phyloP scores from a whole-genome alignment of 2,329 filamentous ascomycete species.

The Clonostachys sp. region DNA sequence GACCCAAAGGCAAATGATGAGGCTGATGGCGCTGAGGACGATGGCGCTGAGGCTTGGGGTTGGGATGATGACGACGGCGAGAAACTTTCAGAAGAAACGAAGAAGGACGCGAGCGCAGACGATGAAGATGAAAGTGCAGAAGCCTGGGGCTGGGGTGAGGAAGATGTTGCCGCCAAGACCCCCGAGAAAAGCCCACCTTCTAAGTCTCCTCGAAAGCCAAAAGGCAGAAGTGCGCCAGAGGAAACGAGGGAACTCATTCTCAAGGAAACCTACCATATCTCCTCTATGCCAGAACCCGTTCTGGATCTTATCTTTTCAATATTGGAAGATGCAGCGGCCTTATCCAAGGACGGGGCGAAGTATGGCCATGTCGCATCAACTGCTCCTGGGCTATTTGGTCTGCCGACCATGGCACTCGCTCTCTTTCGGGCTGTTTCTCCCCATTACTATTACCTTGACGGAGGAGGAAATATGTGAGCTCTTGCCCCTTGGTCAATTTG shows the following conservation, averaged over 20 bases:
- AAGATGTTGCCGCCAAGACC: slow-evolving; percentile 38
- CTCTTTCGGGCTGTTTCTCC: slow-evolving; percentile 75
- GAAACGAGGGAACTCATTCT: slow-evolving; percentile 65
- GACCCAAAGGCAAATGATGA: slow-evolving; percentile 10
- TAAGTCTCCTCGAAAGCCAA: slow-evolving; percentile 2
- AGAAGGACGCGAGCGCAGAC: slow-evolving; percentile 11
- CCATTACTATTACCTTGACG: slow-evolving; percentile 63
- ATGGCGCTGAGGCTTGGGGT: slow-evolving; percentile 69
- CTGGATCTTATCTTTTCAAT: slow-evolving; percentile 59
- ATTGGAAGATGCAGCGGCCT: slow-evolving; percentile 54
- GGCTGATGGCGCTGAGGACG: slow-evolving; percentile 23
- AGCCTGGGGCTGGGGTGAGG: slow-evolving; percentile 82
- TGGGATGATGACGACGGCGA: slow-evolving; percentile 64
- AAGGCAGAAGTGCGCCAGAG: slow-evolving; percentile 4
- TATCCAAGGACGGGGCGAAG: slow-evolving; percentile 49
- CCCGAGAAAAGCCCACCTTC: slow-evolving; percentile 6
- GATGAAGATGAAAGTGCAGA: slow-evolving; percentile 51
- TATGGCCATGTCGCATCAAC: slow-evolving; percentile 60
- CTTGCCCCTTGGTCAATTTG: neutral
- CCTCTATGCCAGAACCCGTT: slow-evolving; percentile 78
- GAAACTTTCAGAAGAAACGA: slow-evolving; percentile 10
- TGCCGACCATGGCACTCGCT: slow-evolving; percentile 71
- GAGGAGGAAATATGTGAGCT: slow-evolving; percentile 59
- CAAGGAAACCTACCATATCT: slow-evolving; percentile 83
- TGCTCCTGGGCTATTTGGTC: slow-evolving; percentile 62